Evolutionary conservation across 345 rosid genomes (phyloP).

Genomic region (Trapa incisa): DNA sequence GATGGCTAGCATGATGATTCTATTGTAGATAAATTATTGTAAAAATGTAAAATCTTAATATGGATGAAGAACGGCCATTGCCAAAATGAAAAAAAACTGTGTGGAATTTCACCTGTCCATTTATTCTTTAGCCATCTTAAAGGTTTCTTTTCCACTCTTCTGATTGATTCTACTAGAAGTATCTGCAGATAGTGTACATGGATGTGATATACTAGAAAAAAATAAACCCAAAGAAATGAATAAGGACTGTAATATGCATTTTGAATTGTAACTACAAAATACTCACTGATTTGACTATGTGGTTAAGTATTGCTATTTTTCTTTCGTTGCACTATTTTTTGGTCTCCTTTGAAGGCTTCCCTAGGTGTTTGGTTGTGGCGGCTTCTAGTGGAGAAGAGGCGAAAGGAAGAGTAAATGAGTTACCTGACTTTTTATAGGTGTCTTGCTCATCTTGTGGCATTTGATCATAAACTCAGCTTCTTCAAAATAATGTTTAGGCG

Average conservation of each 20-base stretch:
- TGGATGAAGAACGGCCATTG: background rate
- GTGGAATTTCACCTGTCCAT: background rate
- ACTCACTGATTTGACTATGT: too few relatives aligned
- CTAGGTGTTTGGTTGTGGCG: constrained; percentile 46
- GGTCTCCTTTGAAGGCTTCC: constrained; percentile 33
- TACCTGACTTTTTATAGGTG: background rate
- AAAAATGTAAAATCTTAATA: background rate
- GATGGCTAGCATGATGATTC: background rate
- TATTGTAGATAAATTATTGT: background rate
- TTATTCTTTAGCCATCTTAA: too few relatives aligned
- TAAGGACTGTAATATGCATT: background rate
- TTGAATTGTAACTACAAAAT: too few relatives aligned
- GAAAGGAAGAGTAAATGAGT: constrained; percentile 45
- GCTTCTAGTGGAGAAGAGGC: constrained; percentile 37
- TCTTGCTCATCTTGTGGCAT: background rate
- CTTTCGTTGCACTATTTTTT: background rate
- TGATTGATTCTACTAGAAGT: background rate
- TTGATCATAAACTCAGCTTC: background rate
- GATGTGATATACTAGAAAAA: background rate
- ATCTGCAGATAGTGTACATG: background rate
- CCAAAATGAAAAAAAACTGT: background rate
- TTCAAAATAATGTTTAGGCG: constrained; percentile 20
- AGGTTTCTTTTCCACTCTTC: background rate
- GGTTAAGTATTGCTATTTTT: background rate
- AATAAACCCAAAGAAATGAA: background rate